Evolutionary conservation across 805 yeast genomes (phyloP), one percentile per base, ranked within the genome.

Genomic region (Torulaspora gathmanii): DNA sequence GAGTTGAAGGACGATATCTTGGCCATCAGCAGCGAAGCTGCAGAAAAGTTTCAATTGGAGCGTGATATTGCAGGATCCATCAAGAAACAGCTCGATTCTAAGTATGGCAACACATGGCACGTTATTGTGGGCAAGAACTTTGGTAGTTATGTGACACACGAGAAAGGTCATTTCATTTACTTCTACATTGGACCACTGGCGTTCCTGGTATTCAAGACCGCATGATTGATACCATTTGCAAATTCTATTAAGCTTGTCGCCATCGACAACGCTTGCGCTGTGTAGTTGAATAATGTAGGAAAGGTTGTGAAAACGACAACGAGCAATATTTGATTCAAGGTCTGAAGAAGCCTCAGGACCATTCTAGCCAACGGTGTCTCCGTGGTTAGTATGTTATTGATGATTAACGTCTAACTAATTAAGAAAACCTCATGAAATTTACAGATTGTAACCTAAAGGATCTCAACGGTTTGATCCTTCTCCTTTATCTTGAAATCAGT

Each of bases 111-210:
- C 23, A 78, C 86, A 31, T 86, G 93, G 95, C 91, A 86, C 61
- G 86, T 83, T 2, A 74, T 86, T 40, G 89, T 83, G 42, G 95
- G 93, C 9, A 82, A 78, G 62, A 81, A 80, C 55, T 86, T 85
- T 64, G 91, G 93, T 3, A 77, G 84, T 39, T 83, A 81, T 60
- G 88, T 86, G 15, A 82, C 90, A 10, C 93, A 86, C 58, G 86
- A 84, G 63, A 79, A 79, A 53, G 90, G 89, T 1, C 73, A 71
- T 55, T 86, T 86, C 57, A 70, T 80, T 10, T 85, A 86, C 58
- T 83, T 80, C 57, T 85, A 83, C 67, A 71, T 83, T 52, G 90
- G 80, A 28, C 78, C 79, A 33, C 67, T 75, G 43, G 93, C 93
- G 3, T 74, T 82, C 54, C 68, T 85, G 50, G 70, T 82, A 7